These are phyloP conservation scores for Isoetes taiwanensis DNA, from an alignment of 75 land plant genomes.

Conservation along the genomic window DNA sequence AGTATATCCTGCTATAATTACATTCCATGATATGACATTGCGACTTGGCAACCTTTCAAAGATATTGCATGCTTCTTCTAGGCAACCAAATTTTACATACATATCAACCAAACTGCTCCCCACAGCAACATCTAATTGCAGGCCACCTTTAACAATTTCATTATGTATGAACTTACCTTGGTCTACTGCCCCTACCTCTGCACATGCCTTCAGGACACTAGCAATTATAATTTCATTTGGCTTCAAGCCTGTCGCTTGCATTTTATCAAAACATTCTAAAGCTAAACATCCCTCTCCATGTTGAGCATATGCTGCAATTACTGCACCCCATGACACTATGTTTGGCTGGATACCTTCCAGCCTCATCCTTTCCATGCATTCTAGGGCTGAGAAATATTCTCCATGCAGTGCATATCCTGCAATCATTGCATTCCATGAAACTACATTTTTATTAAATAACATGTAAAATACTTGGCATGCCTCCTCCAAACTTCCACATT, in stretches of 20 bases:
- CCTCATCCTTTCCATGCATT: too few species aligned
- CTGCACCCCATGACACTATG: slow-evolving; percentile 18
- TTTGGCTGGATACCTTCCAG: too few species aligned
- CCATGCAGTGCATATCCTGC: too few species aligned
- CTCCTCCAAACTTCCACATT: too few species aligned
- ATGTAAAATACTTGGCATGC: too few species aligned
- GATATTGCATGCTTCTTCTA: slow-evolving; percentile 7
- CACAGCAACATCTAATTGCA: slow-evolving; percentile 1
- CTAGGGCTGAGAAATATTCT: too few species aligned
- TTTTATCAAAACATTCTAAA: neutral
- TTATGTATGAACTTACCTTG: slow-evolving; percentile 14
- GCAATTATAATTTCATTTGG: slow-evolving; percentile 16
- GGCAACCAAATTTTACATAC: slow-evolving; percentile 22
- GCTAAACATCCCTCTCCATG: slow-evolving; percentile 6
- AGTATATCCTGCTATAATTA: slow-evolving; percentile 24
- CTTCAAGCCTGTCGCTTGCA: slow-evolving; percentile 8
- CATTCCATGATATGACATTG: slow-evolving; percentile 23
- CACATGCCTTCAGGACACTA: slow-evolving; percentile 10
- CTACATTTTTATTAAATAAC: too few species aligned
- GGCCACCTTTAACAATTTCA: neutral
- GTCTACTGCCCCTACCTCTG: slow-evolving; percentile 5
- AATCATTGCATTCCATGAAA: too few species aligned
- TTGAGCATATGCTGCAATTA: slow-evolving; percentile 21
- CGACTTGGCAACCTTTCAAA: slow-evolving; percentile 17
- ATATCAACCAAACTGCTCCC: slow-evolving; percentile 17